Evolutionary conservation across 345 rosid genomes (phyloP), one percentile per base, ranked within the genome.

Genomic region (Angophora floribunda): DNA sequence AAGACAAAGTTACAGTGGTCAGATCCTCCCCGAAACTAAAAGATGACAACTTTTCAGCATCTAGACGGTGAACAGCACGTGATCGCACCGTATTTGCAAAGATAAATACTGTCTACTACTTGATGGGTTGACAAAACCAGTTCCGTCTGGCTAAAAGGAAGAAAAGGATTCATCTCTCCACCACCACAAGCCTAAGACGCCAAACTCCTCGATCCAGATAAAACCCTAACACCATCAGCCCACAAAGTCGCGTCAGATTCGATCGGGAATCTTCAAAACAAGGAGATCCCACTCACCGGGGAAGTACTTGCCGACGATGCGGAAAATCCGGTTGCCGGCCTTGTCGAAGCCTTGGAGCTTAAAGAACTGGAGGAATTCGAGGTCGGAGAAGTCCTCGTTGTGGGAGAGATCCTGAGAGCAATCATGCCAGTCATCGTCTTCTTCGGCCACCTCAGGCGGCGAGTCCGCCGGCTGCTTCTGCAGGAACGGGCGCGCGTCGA

Each of bases 301-400:
- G 87, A 97, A 97, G 89, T 92, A 91, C 91, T 95, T 97, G 88
- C 99, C 99, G 86, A 96, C 94, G 86, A 97, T 85, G 36, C 98
- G 98, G 86, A 95, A 88, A 52, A 97, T 95, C 36, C 96, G 97
- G 86, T 92, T 92, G 3, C 98, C 95, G 24, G 96, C 94, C 88
- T 94, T 95, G 89, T 97, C 99, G 45, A 92, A 93, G 70, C 99
- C 99, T 47, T 95, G 93, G 86, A 94, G 93, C 85, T 91, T 88
- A 87, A 97, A 93, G 94, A 98, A 96, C 51, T 93, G 99, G 57
- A 95, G 93, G 84, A 92, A 90, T 47, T 98, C 99, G 65, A 98
- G 99, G 94, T 96, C 98, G 82, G 97, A 93, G 95, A 97, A 97
- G 89, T 98, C 98, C 57, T 96, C 98, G 75, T 96, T 97, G 7